Evolutionary conservation across 495 filamentous ascomycete genomes (phyloP).

Genomic region (Xylaria venustula): DNA sequence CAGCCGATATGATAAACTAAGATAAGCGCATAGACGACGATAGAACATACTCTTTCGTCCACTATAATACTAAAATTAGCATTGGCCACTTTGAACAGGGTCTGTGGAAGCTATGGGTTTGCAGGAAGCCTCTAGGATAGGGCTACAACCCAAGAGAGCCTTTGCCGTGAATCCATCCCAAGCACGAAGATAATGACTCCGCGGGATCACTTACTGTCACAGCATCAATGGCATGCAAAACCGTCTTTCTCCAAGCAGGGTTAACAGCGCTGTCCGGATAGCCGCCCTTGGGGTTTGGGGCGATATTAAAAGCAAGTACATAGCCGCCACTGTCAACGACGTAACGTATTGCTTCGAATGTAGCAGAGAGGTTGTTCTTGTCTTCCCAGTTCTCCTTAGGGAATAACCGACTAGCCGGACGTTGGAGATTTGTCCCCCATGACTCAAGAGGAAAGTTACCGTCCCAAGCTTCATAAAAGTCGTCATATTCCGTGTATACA

Average conservation of each 20-base stretch:
- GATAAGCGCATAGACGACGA: too few relatives aligned
- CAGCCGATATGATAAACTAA: not conserved
- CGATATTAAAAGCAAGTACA: constrained; percentile 52
- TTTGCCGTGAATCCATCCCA: too few relatives aligned
- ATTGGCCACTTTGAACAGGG: not conserved
- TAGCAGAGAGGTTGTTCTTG: constrained; percentile 36
- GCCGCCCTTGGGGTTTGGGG: constrained; percentile 34
- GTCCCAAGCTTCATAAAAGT: constrained; percentile 48
- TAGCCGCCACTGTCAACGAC: constrained; percentile 42
- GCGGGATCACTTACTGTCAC: constrained; percentile 17
- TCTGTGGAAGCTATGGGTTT: too few relatives aligned
- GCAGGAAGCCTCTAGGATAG: too few relatives aligned
- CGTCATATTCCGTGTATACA: constrained; percentile 49
- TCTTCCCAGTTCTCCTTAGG: constrained; percentile 47
- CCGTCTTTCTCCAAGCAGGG: constrained; percentile 49
- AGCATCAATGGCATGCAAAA: constrained; percentile 46
- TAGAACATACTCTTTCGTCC: constrained; percentile 29
- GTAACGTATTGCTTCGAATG: constrained; percentile 44
- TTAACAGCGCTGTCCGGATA: constrained; percentile 45
- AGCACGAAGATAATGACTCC: too few relatives aligned
- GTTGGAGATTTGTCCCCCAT: constrained; percentile 38
- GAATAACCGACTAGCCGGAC: constrained; percentile 51
- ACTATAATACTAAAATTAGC: constrained; percentile 7
- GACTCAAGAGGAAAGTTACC: constrained; percentile 47
- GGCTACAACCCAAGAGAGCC: too few relatives aligned